These are phyloP conservation scores for Diaporthe amygdali DNA, from an alignment of 2,329 filamentous ascomycete species.

Conservation along the genomic window DNA sequence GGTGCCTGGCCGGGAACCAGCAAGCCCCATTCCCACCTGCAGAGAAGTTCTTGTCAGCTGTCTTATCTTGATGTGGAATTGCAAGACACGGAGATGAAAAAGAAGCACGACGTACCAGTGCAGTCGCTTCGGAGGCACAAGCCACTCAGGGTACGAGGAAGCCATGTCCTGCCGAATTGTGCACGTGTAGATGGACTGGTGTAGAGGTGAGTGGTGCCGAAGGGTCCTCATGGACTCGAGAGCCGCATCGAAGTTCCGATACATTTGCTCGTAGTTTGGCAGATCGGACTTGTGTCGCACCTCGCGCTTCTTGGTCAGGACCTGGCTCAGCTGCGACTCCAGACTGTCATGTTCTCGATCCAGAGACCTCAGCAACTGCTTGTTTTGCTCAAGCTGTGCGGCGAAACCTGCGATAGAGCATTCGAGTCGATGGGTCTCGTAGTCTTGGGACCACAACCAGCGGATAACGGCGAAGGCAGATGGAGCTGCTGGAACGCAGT, in stretches of 20 bases:
- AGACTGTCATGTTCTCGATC: background rate
- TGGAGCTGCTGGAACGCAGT: background rate
- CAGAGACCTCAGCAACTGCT: background rate
- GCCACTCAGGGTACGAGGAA: background rate
- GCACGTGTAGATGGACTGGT: background rate
- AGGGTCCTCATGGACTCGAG: background rate
- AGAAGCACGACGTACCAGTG: background rate
- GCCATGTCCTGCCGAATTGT: background rate
- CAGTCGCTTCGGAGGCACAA: background rate
- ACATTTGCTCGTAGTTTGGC: conserved; percentile 6
- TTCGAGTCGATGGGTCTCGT: background rate
- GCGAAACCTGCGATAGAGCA: background rate
- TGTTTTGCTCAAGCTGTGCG: background rate
- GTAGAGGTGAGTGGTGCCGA: background rate
- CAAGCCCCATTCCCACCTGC: background rate
- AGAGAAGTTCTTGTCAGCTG: background rate
- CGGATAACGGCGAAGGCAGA: background rate
- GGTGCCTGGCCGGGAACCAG: background rate
- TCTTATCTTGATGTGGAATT: background rate
- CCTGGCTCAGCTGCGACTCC: background rate
- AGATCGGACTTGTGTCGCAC: background rate
- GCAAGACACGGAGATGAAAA: background rate
- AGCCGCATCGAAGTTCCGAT: background rate
- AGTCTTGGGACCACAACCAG: background rate
- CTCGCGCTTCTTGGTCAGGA: background rate